phyloP scores from a whole-genome alignment of 1,284 basidiomycete genomes.

The Hymenochaete sp. region DNA sequence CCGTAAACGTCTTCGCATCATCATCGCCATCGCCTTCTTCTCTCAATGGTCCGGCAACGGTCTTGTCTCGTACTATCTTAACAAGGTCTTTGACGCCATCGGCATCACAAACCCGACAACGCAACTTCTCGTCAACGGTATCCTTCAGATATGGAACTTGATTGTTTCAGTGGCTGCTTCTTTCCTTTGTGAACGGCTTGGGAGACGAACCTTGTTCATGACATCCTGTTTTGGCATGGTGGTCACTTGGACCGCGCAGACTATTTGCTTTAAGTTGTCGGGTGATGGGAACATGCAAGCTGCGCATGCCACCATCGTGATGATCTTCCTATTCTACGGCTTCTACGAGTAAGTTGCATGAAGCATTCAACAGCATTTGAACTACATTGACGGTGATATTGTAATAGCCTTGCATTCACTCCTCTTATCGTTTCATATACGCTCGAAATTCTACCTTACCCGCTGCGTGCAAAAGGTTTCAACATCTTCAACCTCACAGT shows the following conservation, averaged over 20 bases:
- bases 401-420: constrained; percentile 37
- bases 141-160: constrained; percentile 30
- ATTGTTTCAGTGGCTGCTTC: constrained; percentile 20
- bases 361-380: not conserved
- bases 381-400: not conserved
- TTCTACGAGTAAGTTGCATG: constrained; percentile 33
- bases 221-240: constrained; percentile 29
- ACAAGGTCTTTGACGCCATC: constrained; percentile 31
- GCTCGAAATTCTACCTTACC: constrained; percentile 49
- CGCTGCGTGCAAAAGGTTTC: constrained; percentile 54
- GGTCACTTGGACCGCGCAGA: constrained; percentile 36
- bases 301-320: constrained; percentile 40
- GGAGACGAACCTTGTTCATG: constrained; percentile 19
- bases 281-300: constrained; percentile 27
- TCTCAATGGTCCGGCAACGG: constrained; percentile 62
- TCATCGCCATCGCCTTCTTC: constrained; percentile 52
- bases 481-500: constrained; percentile 46
- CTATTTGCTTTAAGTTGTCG: constrained; percentile 34
- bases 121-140: constrained; percentile 60
- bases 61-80: constrained; percentile 34
- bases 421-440: constrained; percentile 51
- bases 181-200: constrained; percentile 19
- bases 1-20: constrained; percentile 43
- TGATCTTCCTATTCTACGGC: constrained; percentile 38
- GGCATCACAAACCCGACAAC: constrained; percentile 43